Conservation (phyloP, 176 grass and related monocot species). For the Eragrostis nindensis region DNA sequence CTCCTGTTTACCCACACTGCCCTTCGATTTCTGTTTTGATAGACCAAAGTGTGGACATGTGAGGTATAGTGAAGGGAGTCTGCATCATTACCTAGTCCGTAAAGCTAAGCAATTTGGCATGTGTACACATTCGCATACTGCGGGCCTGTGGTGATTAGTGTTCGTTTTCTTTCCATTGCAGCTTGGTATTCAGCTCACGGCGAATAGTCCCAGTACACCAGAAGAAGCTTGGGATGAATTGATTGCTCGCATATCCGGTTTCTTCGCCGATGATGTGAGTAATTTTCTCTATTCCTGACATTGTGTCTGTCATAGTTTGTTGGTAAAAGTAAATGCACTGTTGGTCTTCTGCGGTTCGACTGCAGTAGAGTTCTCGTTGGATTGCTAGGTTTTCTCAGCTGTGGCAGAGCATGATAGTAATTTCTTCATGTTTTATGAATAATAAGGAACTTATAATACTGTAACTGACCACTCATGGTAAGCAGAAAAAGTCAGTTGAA, state of each 20-base stretch:
- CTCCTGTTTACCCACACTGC: not conserved
- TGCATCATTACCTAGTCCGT: conserved; percentile 12
- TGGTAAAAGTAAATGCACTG: not conserved
- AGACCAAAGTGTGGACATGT: too few species aligned
- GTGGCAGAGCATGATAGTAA: conserved; percentile 16
- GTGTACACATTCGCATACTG: not conserved
- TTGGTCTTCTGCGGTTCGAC: not conserved
- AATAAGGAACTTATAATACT: not conserved
- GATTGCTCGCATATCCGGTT: conserved; percentile 67
- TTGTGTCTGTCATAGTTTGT: not conserved
- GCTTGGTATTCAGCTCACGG: conserved; percentile 72
- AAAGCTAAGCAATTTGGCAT: not conserved
- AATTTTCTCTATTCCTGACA: conserved; percentile 1
- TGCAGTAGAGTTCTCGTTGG: not conserved
- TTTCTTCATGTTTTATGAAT: not conserved
- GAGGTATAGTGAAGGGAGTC: not conserved
- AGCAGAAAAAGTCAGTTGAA: not conserved
- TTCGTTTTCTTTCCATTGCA: conserved; percentile 35
- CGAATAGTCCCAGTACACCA: conserved; percentile 57
- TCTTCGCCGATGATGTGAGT: conserved; percentile 78
- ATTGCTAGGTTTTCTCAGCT: not conserved
- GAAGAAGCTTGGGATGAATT: conserved; percentile 86
- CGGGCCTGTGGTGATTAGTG: conserved; percentile 24
- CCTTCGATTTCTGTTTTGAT: not conserved
- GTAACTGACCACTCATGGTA: not conserved